phyloP scores from a whole-genome alignment of 1,139 yeast species.

The Kurtzmaniella quercitrusa region DNA sequence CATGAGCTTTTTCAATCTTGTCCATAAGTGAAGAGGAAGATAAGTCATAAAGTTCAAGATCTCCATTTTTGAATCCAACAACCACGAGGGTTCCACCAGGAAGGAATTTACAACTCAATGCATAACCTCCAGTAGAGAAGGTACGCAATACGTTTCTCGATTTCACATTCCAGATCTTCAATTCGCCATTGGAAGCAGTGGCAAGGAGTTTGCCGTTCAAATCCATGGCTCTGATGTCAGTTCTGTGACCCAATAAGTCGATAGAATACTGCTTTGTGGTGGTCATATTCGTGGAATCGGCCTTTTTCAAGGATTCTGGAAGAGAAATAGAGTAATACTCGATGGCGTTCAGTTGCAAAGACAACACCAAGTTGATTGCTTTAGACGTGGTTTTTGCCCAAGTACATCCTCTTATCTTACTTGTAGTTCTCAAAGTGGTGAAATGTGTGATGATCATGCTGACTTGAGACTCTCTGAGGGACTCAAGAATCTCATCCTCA shows the following conservation, averaged over 20 bases:
- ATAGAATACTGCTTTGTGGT: constrained; percentile 46
- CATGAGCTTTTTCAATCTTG: constrained; percentile 69
- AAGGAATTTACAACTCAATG: constrained; percentile 72
- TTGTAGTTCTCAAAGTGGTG: constrained; percentile 52
- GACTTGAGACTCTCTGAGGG: constrained; percentile 52
- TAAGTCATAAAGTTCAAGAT: constrained; percentile 78
- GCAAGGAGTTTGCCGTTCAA: constrained; percentile 78
- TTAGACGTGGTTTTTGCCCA: constrained; percentile 44
- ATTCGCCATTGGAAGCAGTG: constrained; percentile 84
- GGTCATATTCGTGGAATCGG: constrained; percentile 34
- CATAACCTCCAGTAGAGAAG: constrained; percentile 72
- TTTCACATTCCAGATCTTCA: constrained; percentile 83
- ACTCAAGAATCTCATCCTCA: constrained; percentile 56
- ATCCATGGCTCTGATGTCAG: constrained; percentile 81
- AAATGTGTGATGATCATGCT: constrained; percentile 61
- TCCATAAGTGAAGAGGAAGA: constrained; percentile 74
- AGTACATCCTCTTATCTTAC: constrained; percentile 53
- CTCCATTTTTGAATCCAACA: constrained; percentile 89
- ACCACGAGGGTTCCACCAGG: constrained; percentile 90
- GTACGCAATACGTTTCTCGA: constrained; percentile 78
- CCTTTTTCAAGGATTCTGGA: constrained; percentile 45
- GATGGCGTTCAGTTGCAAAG: constrained; percentile 69
- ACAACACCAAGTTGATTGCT: constrained; percentile 54
- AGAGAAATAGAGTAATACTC: constrained; percentile 60
- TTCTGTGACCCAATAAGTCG: constrained; percentile 81